These are phyloP conservation scores for Ophiostoma sp. DNA, from an alignment of 2,329 filamentous ascomycete species.

Conservation along the genomic window DNA sequence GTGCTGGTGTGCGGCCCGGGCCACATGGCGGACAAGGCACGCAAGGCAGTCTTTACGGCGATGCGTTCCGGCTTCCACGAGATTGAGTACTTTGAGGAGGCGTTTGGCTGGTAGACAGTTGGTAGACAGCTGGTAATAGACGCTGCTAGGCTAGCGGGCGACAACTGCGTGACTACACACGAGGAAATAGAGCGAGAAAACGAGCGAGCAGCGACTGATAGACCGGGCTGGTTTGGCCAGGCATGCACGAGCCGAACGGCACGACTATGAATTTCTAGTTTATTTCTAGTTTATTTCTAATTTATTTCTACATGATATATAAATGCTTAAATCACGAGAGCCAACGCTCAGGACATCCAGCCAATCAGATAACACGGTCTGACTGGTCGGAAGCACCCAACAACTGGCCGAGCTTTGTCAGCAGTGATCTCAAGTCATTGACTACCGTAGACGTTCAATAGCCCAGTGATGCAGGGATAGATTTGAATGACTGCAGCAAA, in stretches of 20 bases:
- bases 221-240: background rate
- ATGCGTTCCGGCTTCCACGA: conserved; percentile 18
- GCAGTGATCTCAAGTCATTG: too few species aligned
- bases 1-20: conserved; percentile 26
- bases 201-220: background rate
- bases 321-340: background rate
- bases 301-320: background rate
- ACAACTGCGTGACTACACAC: background rate
- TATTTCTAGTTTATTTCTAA: background rate
- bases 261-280: background rate
- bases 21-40: conserved; percentile 23
- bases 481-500: too few species aligned
- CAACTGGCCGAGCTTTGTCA: too few species aligned
- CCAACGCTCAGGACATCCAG: too few species aligned
- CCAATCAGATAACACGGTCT: background rate
- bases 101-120: conserved; percentile 25
- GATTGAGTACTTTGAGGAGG: conserved; percentile 26
- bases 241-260: background rate
- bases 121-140: background rate
- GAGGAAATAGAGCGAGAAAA: background rate
- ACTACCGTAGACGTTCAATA: too few species aligned
- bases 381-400: background rate
- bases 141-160: background rate
- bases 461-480: too few species aligned
- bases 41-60: conserved; percentile 16